Evolutionary conservation across 768 basidiomycete species (phyloP).

Genomic region (Lenzites betulinus): DNA sequence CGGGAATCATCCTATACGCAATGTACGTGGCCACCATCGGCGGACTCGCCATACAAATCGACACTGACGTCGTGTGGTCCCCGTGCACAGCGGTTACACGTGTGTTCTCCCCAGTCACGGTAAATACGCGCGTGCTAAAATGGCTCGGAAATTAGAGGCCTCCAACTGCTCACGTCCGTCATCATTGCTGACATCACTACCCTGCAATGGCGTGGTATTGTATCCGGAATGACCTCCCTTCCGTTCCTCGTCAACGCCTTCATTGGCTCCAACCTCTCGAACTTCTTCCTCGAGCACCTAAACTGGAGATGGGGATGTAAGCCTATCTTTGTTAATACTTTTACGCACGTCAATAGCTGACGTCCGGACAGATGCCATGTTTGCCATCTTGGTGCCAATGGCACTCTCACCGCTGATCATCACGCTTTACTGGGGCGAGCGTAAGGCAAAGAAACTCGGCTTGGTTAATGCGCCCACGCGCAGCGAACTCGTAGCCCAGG

Average conservation of each 20-base stretch:
- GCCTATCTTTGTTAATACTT: constrained; percentile 18
- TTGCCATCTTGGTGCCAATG: constrained; percentile 31
- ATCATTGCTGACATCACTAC: constrained; percentile 34
- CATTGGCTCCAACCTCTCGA: constrained; percentile 57
- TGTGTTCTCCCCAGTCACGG: constrained; percentile 33
- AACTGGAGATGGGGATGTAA: constrained; percentile 73
- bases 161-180: constrained; percentile 60
- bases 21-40: constrained; percentile 40
- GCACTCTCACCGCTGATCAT: constrained; percentile 28
- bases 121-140: constrained; percentile 23
- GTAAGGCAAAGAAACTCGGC: constrained; percentile 28
- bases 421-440: constrained; percentile 30
- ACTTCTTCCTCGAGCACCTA: constrained; percentile 42
- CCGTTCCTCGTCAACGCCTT: constrained; percentile 66
- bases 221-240: constrained; percentile 45
- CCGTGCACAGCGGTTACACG: constrained; percentile 63
- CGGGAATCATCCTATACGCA: constrained; percentile 54
- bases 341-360: background rate
- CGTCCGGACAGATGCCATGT: constrained; percentile 31
- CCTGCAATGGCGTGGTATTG: constrained; percentile 38
- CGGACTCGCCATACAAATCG: constrained; percentile 23
- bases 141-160: constrained; percentile 39
- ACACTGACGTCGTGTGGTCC: constrained; percentile 26
- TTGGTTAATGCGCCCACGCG: constrained; percentile 13
- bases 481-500: constrained; percentile 2